These are phyloP conservation scores for Sapria himalayana DNA, from an alignment of 345 rosid species.

Conservation along the genomic window DNA sequence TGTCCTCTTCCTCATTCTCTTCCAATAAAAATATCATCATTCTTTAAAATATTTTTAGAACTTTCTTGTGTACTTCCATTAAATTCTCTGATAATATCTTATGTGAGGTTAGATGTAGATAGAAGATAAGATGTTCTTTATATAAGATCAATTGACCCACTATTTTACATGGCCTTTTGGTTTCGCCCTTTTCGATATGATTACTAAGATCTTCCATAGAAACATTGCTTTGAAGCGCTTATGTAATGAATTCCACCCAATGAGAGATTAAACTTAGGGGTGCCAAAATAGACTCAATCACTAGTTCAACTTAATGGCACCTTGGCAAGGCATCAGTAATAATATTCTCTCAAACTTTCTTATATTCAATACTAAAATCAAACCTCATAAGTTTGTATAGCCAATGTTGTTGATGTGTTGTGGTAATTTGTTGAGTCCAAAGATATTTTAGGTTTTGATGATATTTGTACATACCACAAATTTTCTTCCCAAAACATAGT, in stretches of 20 bases:
- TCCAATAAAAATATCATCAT: not conserved
- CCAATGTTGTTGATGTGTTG: not conserved
- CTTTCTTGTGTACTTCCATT: not conserved
- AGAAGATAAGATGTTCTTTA: not conserved
- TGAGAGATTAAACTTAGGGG: not conserved
- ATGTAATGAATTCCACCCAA: too few species aligned
- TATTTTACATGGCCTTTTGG: not conserved
- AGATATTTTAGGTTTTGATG: not conserved
- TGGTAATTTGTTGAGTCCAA: not conserved
- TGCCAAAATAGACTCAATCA: not conserved
- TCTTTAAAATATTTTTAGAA: not conserved
- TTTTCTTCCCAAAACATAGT: not conserved
- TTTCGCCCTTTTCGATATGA: too few species aligned
- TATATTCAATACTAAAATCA: not conserved
- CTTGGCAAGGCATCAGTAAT: not conserved
- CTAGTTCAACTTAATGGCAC: not conserved
- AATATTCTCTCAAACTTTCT: not conserved
- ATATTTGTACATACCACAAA: not conserved
- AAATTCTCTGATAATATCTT: not conserved
- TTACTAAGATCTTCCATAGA: too few species aligned
- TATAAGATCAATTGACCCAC: not conserved
- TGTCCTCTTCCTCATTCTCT: not conserved
- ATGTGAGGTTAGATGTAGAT: not conserved
- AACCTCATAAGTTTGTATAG: not conserved
- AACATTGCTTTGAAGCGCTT: too few species aligned